A percentile compares a stretch with the other conserved stretches of the same genome.
These are phyloP conservation scores for Saccharomyces hybrid DNA, from an alignment of 1,139 yeast genomes.

Conservation along the genomic window DNA sequence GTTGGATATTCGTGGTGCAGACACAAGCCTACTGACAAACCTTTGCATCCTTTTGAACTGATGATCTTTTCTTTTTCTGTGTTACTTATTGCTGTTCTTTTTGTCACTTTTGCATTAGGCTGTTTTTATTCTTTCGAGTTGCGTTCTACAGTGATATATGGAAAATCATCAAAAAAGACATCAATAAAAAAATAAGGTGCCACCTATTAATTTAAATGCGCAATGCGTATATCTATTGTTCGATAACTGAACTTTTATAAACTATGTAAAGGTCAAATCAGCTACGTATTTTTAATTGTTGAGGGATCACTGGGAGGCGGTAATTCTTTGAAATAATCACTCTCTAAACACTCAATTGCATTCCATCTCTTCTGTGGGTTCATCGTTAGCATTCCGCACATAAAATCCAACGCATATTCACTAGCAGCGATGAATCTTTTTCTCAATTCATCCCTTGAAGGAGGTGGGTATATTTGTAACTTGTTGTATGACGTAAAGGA, in stretches of 20 bases:
- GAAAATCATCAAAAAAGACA: not conserved
- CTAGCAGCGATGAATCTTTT: slow-evolving; percentile 88
- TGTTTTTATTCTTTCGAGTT: not conserved
- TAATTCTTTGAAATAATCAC: slow-evolving; percentile 61
- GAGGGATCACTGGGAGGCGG: slow-evolving; percentile 75
- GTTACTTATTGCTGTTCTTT: not conserved
- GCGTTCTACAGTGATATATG: not conserved
- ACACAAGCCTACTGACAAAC: not conserved
- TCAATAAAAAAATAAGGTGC: not conserved
- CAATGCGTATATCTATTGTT: not conserved
- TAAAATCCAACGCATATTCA: slow-evolving; percentile 69
- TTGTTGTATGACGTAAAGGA: slow-evolving; percentile 69
- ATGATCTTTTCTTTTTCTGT: not conserved
- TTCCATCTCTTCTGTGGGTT: slow-evolving; percentile 71
- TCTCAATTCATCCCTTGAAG: slow-evolving; percentile 72
- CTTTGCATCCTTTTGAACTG: not conserved
- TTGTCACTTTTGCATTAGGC: not conserved
- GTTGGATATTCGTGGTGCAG: not conserved
- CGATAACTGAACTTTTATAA: not conserved
- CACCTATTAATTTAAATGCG: not conserved
- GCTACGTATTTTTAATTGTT: slow-evolving; percentile 12
- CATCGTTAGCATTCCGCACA: slow-evolving; percentile 65
- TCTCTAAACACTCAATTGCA: slow-evolving; percentile 57
- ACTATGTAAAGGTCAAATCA: slow-evolving; percentile 6
- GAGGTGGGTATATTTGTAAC: slow-evolving; percentile 70